Evolutionary conservation across 371 early-diverging fungal species (phyloP).

Genomic region (Mucor lusitanicus): DNA sequence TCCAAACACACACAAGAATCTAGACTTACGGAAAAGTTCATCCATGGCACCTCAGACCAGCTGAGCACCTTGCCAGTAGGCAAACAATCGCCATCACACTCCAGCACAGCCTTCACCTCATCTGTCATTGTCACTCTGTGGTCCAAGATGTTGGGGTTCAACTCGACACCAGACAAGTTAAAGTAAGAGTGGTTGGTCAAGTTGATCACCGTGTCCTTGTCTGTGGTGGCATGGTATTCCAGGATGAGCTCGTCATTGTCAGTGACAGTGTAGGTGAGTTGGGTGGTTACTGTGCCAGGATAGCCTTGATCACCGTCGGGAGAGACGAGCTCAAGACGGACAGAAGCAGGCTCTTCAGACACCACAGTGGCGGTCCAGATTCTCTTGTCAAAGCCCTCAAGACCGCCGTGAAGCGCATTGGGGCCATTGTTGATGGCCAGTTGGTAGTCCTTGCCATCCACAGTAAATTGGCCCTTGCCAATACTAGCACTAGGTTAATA

Average conservation of each 20-base stretch:
- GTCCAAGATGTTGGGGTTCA: constrained; percentile 43
- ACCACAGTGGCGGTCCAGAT: constrained; percentile 42
- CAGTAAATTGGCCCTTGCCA: constrained; percentile 43
- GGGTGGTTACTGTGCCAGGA: constrained; percentile 43
- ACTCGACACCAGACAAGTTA: constrained; percentile 52
- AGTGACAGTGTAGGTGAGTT: constrained; percentile 46
- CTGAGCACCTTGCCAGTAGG: constrained; percentile 67
- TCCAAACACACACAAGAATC: neutral
- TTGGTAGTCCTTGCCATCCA: constrained; percentile 37
- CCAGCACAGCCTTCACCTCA: constrained; percentile 53
- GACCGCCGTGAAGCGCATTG: constrained; percentile 49
- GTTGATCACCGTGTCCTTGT: constrained; percentile 38
- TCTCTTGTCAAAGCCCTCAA: constrained; percentile 48
- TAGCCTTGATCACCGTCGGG: constrained; percentile 51
- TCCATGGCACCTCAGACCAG: constrained; percentile 38
- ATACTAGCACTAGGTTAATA: constrained; percentile 24
- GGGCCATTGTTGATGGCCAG: constrained; percentile 44
- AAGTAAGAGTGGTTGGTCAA: constrained; percentile 51
- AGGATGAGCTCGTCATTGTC: constrained; percentile 34
- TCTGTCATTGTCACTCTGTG: constrained; percentile 55
- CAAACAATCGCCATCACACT: constrained; percentile 53
- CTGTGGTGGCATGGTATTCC: constrained; percentile 40
- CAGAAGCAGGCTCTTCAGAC: constrained; percentile 41
- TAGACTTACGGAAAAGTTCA: constrained; percentile 62
- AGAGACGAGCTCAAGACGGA: constrained; percentile 47